These are phyloP conservation scores for Cercospora sp. DNA, from an alignment of 2,329 filamentous ascomycete species.

Conservation along the genomic window DNA sequence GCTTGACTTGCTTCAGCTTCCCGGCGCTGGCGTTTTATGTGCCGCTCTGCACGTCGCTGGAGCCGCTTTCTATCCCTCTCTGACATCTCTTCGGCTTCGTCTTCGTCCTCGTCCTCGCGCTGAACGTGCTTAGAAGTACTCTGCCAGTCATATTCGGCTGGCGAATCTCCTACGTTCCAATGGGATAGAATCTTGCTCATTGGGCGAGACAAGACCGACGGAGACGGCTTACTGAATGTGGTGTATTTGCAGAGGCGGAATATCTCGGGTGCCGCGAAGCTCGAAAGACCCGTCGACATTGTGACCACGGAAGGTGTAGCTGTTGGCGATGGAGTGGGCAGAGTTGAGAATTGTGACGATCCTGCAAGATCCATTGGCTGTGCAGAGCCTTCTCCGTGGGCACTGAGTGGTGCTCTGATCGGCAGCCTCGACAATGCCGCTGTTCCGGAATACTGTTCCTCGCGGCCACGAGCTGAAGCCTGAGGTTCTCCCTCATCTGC, in stretches of 20 bases:
- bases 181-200: constrained; percentile 44
- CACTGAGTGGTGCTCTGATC: constrained; percentile 10
- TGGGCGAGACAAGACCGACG: constrained; percentile 33
- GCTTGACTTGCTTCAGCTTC: constrained; percentile 38
- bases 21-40: constrained; percentile 43
- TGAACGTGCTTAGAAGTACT: constrained; percentile 35
- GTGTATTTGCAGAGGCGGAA: constrained; percentile 43
- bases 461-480: not conserved
- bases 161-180: constrained; percentile 44
- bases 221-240: constrained; percentile 34
- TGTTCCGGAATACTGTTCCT: not conserved
- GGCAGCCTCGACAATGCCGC: constrained; percentile 21
- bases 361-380: not conserved
- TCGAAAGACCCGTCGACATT: constrained; percentile 29
- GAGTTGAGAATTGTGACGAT: constrained; percentile 19
- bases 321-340: constrained; percentile 37
- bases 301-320: constrained; percentile 36
- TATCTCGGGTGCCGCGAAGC: constrained; percentile 32
- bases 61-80: constrained; percentile 41
- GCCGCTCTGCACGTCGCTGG: constrained; percentile 43
- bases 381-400: not conserved
- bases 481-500: constrained; percentile 9
- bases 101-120: constrained; percentile 29
- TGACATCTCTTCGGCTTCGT: constrained; percentile 41
- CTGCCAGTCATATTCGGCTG: constrained; percentile 45